Conservation (phyloP, 345 rosid genomes). For the Stellera chamaejasme region DNA sequence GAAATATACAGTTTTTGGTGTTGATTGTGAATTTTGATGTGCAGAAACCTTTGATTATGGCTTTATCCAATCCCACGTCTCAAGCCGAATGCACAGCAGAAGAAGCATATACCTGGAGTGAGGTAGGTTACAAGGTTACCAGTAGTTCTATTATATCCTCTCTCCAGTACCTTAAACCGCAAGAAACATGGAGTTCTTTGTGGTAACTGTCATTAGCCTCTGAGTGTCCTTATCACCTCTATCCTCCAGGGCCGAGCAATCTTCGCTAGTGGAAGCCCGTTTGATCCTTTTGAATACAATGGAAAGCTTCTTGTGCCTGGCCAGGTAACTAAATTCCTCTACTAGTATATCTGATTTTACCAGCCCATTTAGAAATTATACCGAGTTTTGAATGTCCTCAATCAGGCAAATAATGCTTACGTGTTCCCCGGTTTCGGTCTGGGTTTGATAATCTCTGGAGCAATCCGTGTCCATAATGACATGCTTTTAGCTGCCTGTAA, state of each 20-base stretch:
- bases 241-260: conserved; percentile 77
- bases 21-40: conserved; percentile 13
- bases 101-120: conserved; percentile 89
- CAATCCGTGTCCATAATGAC: conserved; percentile 86
- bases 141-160: background rate
- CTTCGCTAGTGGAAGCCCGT: conserved; percentile 97
- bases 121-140: conserved; percentile 33
- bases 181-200: background rate
- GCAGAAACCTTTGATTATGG: conserved; percentile 89
- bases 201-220: background rate
- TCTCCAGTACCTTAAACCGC: background rate
- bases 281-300: conserved; percentile 62
- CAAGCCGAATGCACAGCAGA: conserved; percentile 97
- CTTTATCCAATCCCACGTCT: conserved; percentile 94
- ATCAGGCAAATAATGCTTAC: conserved; percentile 94
- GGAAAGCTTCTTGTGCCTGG: conserved; percentile 71
- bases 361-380: background rate
- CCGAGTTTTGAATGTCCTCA: conserved; percentile 2
- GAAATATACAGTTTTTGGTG: conserved; percentile 6
- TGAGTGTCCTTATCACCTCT: background rate
- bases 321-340: conserved; percentile 45
- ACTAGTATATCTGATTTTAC: background rate
- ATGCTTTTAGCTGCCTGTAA: conserved; percentile 99
- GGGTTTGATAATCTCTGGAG: conserved; percentile 85
- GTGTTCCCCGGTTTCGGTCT: conserved; percentile 93